phyloP scores from a whole-genome alignment of 257 asterid species.

The Coffea eugenioides region DNA sequence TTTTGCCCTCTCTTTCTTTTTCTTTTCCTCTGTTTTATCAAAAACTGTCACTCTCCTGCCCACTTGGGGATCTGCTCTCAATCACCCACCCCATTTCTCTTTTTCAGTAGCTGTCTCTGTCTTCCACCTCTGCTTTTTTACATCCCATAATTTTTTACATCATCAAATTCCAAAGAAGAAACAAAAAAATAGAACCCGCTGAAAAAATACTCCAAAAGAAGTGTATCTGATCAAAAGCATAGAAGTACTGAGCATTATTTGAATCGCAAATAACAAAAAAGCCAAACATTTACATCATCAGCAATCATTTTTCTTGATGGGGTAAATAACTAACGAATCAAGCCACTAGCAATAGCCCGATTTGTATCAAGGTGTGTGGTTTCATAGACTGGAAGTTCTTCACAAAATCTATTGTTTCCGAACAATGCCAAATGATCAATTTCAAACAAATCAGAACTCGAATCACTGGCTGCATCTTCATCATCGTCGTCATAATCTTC shows the following conservation, averaged over 20 bases:
- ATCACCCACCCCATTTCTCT: constrained; percentile 29
- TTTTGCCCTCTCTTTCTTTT: not conserved
- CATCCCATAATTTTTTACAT: constrained; percentile 4
- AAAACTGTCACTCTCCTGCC: constrained; percentile 31
- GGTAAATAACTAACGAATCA: constrained; percentile 40
- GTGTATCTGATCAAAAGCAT: constrained; percentile 19
- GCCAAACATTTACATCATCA: constrained; percentile 17
- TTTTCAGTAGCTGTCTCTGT: constrained; percentile 46
- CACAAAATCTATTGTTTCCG: constrained; percentile 45
- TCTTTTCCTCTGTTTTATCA: constrained; percentile 33
- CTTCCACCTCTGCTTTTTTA: constrained; percentile 36
- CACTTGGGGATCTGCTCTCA: constrained; percentile 39
- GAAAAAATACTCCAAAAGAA: constrained; percentile 11
- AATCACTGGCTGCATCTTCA: constrained; percentile 60
- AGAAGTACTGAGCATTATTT: not conserved
- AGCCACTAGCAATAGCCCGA: constrained; percentile 50
- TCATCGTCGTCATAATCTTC: constrained; percentile 24
- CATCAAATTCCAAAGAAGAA: constrained; percentile 32
- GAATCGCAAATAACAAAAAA: not conserved
- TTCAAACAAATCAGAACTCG: constrained; percentile 86
- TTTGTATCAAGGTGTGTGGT: constrained; percentile 55
- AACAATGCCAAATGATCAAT: constrained; percentile 60
- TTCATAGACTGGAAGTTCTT: constrained; percentile 87
- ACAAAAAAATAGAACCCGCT: constrained; percentile 8
- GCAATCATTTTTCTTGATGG: constrained; percentile 4